These are phyloP conservation scores for Paramyrothecium sp. DNA, from an alignment of 2,329 filamentous ascomycete species.

Conservation along the genomic window DNA sequence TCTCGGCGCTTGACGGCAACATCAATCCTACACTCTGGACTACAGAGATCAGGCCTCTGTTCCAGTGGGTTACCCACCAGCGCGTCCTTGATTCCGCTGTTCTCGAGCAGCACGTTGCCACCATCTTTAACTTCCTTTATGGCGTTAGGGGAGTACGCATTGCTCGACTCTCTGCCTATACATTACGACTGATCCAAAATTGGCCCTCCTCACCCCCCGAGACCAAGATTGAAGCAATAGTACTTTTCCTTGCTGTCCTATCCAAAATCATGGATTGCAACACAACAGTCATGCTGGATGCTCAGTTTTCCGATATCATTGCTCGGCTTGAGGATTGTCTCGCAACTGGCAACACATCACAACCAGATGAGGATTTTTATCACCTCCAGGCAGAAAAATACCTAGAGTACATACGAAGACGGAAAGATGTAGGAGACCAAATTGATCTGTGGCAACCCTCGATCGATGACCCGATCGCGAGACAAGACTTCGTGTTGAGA, in stretches of 20 bases:
- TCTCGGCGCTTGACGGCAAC: neutral
- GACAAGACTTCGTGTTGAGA: constrained; percentile 25
- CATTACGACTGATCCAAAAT: constrained; percentile 17
- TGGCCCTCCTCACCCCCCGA: constrained; percentile 10
- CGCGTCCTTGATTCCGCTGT: constrained; percentile 33
- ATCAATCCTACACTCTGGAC: constrained; percentile 17
- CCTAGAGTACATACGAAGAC: constrained; percentile 26
- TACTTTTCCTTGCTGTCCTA: constrained; percentile 27
- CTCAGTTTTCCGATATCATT: constrained; percentile 18
- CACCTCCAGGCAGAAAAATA: constrained; percentile 26
- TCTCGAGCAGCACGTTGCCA: constrained; percentile 34
- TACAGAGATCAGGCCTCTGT: constrained; percentile 24
- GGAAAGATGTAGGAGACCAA: constrained; percentile 26
- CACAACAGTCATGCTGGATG: constrained; percentile 28
- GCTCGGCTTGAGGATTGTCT: constrained; percentile 1
- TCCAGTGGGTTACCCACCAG: constrained; percentile 31
- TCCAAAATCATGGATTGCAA: constrained; percentile 34
- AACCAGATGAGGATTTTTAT: constrained; percentile 17
- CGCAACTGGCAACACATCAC: neutral
- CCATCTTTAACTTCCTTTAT: constrained; percentile 30
- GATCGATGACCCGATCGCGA: constrained; percentile 6
- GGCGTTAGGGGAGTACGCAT: constrained; percentile 31
- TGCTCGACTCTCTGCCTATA: constrained; percentile 27
- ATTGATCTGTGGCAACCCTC: constrained; percentile 11
- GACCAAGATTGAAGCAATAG: constrained; percentile 16